Evolutionary conservation across 2,329 filamentous ascomycete genomes (phyloP).

Genomic region (Clonostachys byssicola): DNA sequence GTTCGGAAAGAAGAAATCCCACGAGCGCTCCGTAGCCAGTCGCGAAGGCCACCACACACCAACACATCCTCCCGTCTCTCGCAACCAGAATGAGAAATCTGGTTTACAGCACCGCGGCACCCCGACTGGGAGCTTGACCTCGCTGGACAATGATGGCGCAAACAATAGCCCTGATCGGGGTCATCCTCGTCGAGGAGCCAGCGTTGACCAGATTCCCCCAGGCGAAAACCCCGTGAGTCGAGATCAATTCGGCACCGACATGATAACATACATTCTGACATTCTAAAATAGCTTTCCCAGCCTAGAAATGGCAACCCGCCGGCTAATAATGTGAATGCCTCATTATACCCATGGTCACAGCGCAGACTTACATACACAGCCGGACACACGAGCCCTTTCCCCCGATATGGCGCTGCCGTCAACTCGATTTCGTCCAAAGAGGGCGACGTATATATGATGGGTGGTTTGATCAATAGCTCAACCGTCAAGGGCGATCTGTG

Average conservation of each 20-base stretch:
- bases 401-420: constrained; percentile 93
- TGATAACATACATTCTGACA: background rate
- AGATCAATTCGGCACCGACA: background rate
- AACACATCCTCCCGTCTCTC: constrained; percentile 43
- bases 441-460: constrained; percentile 97
- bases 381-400: constrained; percentile 81
- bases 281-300: constrained; percentile 33
- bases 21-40: constrained; percentile 54
- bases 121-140: constrained; percentile 75
- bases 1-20: constrained; percentile 78
- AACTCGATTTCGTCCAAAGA: constrained; percentile 93
- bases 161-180: constrained; percentile 63
- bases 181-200: constrained; percentile 49
- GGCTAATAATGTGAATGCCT: constrained; percentile 53
- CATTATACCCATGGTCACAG: constrained; percentile 95
- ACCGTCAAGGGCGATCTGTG: constrained; percentile 96
- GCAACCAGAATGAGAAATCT: constrained; percentile 51
- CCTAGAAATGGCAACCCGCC: constrained; percentile 40
- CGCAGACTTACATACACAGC: constrained; percentile 82
- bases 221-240: constrained; percentile 34
- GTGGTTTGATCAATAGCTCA: constrained; percentile 88
- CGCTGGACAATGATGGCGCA: constrained; percentile 55
- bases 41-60: constrained; percentile 48
- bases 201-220: constrained; percentile 41
- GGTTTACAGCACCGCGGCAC: constrained; percentile 54